phyloP scores from a whole-genome alignment of 2,329 filamentous ascomycete species.

The Arthrobotrys megalospora region DNA sequence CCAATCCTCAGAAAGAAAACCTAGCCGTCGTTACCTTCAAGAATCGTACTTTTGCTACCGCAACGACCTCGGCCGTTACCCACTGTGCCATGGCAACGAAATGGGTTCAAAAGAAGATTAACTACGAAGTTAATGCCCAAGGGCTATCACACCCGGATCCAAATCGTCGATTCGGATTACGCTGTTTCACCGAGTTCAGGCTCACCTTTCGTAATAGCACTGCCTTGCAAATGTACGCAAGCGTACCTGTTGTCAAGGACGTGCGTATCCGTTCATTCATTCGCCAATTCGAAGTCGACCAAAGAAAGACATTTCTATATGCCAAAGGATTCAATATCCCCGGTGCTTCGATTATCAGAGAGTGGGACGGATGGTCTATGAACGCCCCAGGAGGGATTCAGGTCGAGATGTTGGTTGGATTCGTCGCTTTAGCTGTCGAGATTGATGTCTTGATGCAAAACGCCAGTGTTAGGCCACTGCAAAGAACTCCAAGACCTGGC shows the following conservation, averaged over 20 bases:
- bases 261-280: not conserved
- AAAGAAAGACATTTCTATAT: not conserved
- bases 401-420: conserved; percentile 1
- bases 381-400: not conserved
- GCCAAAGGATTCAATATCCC: not conserved
- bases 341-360: not conserved
- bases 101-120: not conserved
- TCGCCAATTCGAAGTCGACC: not conserved
- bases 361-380: conserved; percentile 17
- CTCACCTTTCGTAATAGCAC: not conserved
- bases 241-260: not conserved
- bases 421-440: conserved; percentile 1
- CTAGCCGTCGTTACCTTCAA: not conserved
- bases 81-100: not conserved
- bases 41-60: not conserved
- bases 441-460: conserved; percentile 12
- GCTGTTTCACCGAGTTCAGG: conserved; percentile 1
- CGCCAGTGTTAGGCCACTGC: not conserved
- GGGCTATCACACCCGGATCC: not conserved
- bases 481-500: not conserved
- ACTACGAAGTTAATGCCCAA: not conserved
- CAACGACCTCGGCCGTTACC: not conserved
- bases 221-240: not conserved
- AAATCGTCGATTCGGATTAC: not conserved
- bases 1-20: not conserved